Evolutionary conservation across 805 yeast genomes (phyloP).

Genomic region (Candida schatavii): DNA sequence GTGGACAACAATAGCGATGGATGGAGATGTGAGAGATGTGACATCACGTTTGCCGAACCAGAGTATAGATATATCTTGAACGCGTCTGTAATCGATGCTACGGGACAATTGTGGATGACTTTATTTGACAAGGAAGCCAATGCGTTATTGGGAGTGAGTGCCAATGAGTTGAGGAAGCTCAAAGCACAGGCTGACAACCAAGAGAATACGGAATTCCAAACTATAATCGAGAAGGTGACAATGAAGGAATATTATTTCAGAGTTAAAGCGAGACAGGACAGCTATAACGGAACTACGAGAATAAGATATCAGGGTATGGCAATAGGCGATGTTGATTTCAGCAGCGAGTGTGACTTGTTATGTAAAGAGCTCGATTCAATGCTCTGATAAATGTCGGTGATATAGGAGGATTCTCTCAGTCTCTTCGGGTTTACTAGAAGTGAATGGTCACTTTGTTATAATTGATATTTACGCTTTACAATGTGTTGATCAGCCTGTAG

Average conservation of each 20-base stretch:
- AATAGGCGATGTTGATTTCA: constrained; percentile 51
- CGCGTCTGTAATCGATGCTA: constrained; percentile 70
- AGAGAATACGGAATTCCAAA: constrained; percentile 43
- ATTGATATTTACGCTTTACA: too few species aligned
- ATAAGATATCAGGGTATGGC: constrained; percentile 70
- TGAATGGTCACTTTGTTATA: too few species aligned
- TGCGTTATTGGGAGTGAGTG: constrained; percentile 58
- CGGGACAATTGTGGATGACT: constrained; percentile 85
- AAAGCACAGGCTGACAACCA: constrained; percentile 22
- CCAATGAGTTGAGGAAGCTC: constrained; percentile 58
- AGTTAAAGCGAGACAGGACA: constrained; percentile 78
- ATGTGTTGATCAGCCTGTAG: too few species aligned
- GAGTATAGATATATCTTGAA: constrained; percentile 76
- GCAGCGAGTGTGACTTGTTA: constrained; percentile 59
- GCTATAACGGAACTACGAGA: constrained; percentile 73
- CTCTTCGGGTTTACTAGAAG: too few species aligned
- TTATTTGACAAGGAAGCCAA: constrained; percentile 84
- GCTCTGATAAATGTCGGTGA: constrained; percentile 17
- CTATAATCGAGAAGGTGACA: constrained; percentile 45
- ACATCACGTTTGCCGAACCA: constrained; percentile 64
- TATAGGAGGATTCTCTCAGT: too few species aligned
- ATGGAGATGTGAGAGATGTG: constrained; percentile 95
- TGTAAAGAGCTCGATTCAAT: constrained; percentile 42
- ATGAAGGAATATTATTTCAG: constrained; percentile 75
- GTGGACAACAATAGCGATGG: constrained; percentile 60